A percentile compares a stretch with the other conserved stretches of the same genome.
These are phyloP conservation scores for Wickerhamomyces tratensis DNA, from an alignment of 805 yeast species.

Conservation along the genomic window DNA sequence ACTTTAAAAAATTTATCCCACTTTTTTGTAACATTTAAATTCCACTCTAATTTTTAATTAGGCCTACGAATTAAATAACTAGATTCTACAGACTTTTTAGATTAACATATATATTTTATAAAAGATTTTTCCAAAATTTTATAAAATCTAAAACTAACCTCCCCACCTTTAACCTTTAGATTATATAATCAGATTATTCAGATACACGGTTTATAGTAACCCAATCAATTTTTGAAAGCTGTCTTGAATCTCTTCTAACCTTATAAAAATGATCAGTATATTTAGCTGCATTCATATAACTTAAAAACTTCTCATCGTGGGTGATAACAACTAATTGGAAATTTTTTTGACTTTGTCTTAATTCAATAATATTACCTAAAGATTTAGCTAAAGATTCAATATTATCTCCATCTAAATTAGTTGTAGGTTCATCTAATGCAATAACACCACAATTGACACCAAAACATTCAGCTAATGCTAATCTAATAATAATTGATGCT, in stretches of 20 bases:
- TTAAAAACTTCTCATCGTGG: slow-evolving; percentile 87
- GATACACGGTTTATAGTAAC: slow-evolving; percentile 32
- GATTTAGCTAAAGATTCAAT: slow-evolving; percentile 82
- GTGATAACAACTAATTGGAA: slow-evolving; percentile 94
- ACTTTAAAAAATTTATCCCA: too few relatives aligned
- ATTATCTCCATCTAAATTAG: slow-evolving; percentile 85
- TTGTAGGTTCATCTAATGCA: slow-evolving; percentile 96
- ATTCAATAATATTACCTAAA: slow-evolving; percentile 61
- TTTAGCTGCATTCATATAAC: slow-evolving; percentile 74
- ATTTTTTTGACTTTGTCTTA: slow-evolving; percentile 70
- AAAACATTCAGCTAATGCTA: slow-evolving; percentile 92
- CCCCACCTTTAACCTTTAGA: neutral
- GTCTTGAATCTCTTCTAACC: slow-evolving; percentile 71
- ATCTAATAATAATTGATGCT: slow-evolving; percentile 82
- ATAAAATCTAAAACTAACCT: too few relatives aligned
- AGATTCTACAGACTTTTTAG: too few relatives aligned
- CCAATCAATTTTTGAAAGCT: slow-evolving; percentile 67
- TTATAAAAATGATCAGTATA: slow-evolving; percentile 84
- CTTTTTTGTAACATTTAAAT: too few relatives aligned
- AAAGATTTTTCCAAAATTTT: too few relatives aligned
- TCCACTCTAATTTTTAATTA: too few relatives aligned
- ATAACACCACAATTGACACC: slow-evolving; percentile 93
- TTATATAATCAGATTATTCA: slow-evolving; percentile 6
- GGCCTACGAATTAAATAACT: too few relatives aligned
- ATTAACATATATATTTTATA: too few relatives aligned